Base-by-base conservation (phyloP, 441 rosid species). In the Populus trichocarpa region DNA sequence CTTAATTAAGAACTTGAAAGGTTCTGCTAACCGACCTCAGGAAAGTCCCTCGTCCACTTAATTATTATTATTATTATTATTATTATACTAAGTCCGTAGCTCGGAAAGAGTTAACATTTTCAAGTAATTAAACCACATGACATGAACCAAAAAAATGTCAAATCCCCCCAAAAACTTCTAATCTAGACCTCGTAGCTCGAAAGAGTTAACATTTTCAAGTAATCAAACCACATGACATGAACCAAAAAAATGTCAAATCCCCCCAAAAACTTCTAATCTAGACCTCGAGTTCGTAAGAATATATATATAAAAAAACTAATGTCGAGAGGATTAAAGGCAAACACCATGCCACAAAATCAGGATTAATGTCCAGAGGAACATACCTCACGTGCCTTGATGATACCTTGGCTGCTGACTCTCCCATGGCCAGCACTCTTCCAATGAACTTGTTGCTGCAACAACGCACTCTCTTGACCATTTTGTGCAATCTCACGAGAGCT, bases 381-480 rank as follows among this genome's bases (percentile, higher is more conserved):
- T 77, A 85, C 90, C 91, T 84, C 86, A 79, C 87, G 86, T 50
- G 84, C 76, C 86, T 87, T 86, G 75, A 79, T 78, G 57, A 85
- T 81, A 38, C 75, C 88, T 4, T 63, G 28, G 28, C 12, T 63
- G 9, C 78, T 72, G 22, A 63, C 80, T 71, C 78, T 80, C 66
- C 80, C 86, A 12, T 70, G 81, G 70, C 81, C 80, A 26, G 26
- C 1, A 4, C 78, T 80, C 22, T 84, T 82, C 85, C 87, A 78
- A 81, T 74, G 89, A 73, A 70, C 61, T 63, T 74, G 81, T 67
- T 70, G 79, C 46, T 74, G 68, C 67, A n/a, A 1, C 78, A 30
- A 7, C 23, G 28, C 26, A 6, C 66, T 63, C 23, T 76, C 61
- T 9, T 68, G 42, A 13, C 70, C 74, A n/a, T 78, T 78, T 40